Evolutionary conservation across 164 flowering plant genomes (phyloP), one percentile per base, ranked within the genome.

Genomic region (Vitis cinerea): DNA sequence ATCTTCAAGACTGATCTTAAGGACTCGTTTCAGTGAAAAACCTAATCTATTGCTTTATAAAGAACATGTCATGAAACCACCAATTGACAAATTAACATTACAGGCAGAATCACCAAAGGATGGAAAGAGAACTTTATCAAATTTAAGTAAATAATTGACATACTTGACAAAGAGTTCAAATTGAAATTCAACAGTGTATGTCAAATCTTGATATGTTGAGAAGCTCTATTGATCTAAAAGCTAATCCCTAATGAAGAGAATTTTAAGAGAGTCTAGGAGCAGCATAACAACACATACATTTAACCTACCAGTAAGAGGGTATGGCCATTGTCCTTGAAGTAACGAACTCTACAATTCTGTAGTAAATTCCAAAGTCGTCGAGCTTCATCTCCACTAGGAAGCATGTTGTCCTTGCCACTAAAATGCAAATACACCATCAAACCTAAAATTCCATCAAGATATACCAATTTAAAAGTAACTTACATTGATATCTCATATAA

Each of bases 351-450:
- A 74, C 98, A 94, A 69, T 92, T 87, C 64, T 74, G 66, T 56
- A 94, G 62, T 44, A 78, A 71, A 1, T 48, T 79, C 31, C 61
- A 69, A 68, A 94, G 94, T 57, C 94, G 77, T 69, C 74, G 69
- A 31, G 92, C 96, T 86, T 94, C 98, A 63, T 86, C 87, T 67
- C 59, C 61, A 76, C 97, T 94, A 55, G 98, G 98, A 71, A 94
- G 82, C 92, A 91, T 81, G 66, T 87, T 81, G 80, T 94, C 98
- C 75, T 88, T 87, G 77, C 92, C 97, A 87, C 98, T 94, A 66
- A 75, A 78, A 80, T 23, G 31, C 13, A 66, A 56, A 73, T 17
- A 31, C 2, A 44, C 11, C 13, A 9, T 8, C n/a, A 53, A 50
- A 5, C 56, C 56, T 53, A 53, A 53, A 53, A 53, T 53, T 53